These are phyloP conservation scores for Arthrinium phaeospermum DNA, from an alignment of 2,329 filamentous ascomycete genomes.

Conservation along the genomic window DNA sequence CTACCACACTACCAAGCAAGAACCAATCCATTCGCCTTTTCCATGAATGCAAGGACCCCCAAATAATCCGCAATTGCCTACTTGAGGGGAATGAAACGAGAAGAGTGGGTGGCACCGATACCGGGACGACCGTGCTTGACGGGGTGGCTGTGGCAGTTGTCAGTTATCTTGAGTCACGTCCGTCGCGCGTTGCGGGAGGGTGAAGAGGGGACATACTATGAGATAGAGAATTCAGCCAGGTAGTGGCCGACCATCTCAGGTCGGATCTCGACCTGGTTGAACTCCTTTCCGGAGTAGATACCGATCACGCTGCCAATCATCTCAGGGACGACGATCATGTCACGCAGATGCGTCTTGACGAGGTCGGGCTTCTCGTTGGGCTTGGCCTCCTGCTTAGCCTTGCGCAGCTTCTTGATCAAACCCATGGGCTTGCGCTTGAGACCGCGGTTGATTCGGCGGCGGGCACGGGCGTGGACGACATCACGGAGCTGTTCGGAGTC, in stretches of 20 bases:
- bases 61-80: slow-evolving; percentile 65
- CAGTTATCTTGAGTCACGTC: slow-evolving; percentile 43
- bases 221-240: slow-evolving; percentile 99
- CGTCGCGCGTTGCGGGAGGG: not conserved
- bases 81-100: slow-evolving; percentile 99
- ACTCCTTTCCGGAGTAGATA: slow-evolving; percentile 99
- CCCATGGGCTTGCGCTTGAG: slow-evolving; percentile 99
- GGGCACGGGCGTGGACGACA: slow-evolving; percentile 98
- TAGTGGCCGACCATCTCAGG: slow-evolving; percentile 99
- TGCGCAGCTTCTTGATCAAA: slow-evolving; percentile 99
- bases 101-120: slow-evolving; percentile 99
- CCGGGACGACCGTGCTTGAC: slow-evolving; percentile 99
- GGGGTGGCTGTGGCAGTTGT: slow-evolving; percentile 77
- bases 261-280: slow-evolving; percentile 99
- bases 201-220: slow-evolving; percentile 74
- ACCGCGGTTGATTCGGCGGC: slow-evolving; percentile 98
- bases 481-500: slow-evolving; percentile 98
- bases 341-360: slow-evolving; percentile 98
- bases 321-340: slow-evolving; percentile 99
- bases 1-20: slow-evolving; percentile 50
- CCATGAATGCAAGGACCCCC: slow-evolving; percentile 65
- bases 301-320: slow-evolving; percentile 99
- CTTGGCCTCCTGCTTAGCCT: slow-evolving; percentile 98
- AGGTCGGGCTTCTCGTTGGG: slow-evolving; percentile 99
- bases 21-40: slow-evolving; percentile 64